These are phyloP conservation scores for Mesembryanthemum crystallinum DNA, from an alignment of 148 eudicot species.

Conservation along the genomic window DNA sequence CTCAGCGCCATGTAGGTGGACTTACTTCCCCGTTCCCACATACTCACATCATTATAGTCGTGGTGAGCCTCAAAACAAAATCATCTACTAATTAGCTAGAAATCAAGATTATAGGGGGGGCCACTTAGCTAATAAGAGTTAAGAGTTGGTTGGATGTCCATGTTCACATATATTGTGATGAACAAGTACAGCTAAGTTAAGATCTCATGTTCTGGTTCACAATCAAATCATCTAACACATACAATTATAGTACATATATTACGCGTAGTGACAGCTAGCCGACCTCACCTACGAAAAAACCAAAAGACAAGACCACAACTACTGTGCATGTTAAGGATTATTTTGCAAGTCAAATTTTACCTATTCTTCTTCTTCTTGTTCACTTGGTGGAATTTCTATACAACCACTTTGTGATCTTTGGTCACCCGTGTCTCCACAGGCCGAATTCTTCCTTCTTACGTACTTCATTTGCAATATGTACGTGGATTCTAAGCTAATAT, in stretches of 20 bases:
- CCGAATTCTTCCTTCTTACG: background rate
- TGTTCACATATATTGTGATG: background rate
- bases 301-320: background rate
- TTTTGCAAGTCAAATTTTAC: background rate
- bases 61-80: too few species aligned
- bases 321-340: background rate
- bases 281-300: background rate
- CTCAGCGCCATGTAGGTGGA: too few species aligned
- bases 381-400: background rate
- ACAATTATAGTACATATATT: too few species aligned
- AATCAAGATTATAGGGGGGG: too few species aligned
- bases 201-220: background rate
- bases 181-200: background rate
- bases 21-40: too few species aligned
- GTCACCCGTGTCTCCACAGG: background rate
- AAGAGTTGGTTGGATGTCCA: constrained; percentile 1
- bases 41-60: too few species aligned
- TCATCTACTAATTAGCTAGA: too few species aligned
- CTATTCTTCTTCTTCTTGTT: background rate
- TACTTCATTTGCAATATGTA: background rate
- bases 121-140: too few species aligned
- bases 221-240: background rate
- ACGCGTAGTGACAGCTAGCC: constrained; percentile 2
- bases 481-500: constrained; percentile 5
- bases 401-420: background rate